Percentiles rank a stretch among this genome's conserved stretches.
Evolutionary conservation across 768 basidiomycete species (phyloP).

Genomic region (Tricholoma terreum): DNA sequence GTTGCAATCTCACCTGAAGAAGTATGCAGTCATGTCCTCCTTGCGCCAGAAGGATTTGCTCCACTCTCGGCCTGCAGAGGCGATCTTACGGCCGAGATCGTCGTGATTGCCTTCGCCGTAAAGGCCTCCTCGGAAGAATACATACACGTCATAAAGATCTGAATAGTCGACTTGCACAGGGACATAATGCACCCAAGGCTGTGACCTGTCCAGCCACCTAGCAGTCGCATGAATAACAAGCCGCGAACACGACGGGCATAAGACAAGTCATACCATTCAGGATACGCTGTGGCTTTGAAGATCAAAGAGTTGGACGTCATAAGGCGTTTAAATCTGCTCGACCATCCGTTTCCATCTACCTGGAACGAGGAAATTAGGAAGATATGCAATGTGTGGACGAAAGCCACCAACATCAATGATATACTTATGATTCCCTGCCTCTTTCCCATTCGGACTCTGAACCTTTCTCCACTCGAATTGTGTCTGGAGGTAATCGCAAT

Average conservation of each 20-base stretch:
- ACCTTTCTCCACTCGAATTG: slow-evolving; percentile 46
- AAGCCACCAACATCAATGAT: slow-evolving; percentile 41
- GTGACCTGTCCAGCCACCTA: slow-evolving; percentile 52
- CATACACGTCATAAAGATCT: slow-evolving; percentile 61
- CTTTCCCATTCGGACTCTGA: slow-evolving; percentile 30
- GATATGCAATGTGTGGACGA: background rate
- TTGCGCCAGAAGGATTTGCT: slow-evolving; percentile 45
- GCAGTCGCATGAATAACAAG: background rate
- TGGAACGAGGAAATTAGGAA: slow-evolving; percentile 10
- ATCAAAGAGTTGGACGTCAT: slow-evolving; percentile 57
- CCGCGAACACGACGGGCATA: background rate
- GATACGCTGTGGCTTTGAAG: slow-evolving; percentile 64
- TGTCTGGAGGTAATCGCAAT: slow-evolving; percentile 41
- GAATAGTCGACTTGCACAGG: slow-evolving; percentile 58
- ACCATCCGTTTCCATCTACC: slow-evolving; percentile 64
- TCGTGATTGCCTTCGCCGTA: slow-evolving; percentile 54
- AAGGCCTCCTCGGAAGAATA: slow-evolving; percentile 62
- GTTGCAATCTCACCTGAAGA: slow-evolving; percentile 35
- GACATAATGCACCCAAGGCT: slow-evolving; percentile 70
- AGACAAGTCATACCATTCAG: slow-evolving; percentile 51
- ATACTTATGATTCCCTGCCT: slow-evolving; percentile 55
- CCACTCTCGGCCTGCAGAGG: slow-evolving; percentile 48
- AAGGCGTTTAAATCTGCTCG: slow-evolving; percentile 57
- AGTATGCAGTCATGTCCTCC: slow-evolving; percentile 49
- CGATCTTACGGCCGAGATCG: slow-evolving; percentile 51